phyloP scores from a whole-genome alignment of 1,139 yeast genomes.

The Blastobotrys illinoisensis region DNA sequence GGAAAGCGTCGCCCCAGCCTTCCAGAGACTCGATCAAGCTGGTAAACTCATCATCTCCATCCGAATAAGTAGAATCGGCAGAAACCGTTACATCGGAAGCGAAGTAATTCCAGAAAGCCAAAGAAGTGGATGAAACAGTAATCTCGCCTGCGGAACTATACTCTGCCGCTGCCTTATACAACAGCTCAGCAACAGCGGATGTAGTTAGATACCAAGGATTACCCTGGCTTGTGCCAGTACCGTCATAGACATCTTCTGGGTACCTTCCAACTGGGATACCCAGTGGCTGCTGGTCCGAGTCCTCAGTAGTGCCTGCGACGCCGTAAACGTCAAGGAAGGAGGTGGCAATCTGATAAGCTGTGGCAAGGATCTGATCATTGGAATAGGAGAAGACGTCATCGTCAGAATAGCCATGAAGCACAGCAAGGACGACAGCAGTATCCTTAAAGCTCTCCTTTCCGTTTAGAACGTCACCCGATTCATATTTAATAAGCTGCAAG shows the following conservation, averaged over 20 bases:
- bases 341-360: neutral
- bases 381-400: neutral
- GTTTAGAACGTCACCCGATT: neutral
- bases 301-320: neutral
- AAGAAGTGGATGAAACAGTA: neutral
- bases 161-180: constrained; percentile 36
- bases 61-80: constrained; percentile 12
- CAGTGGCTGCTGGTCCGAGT: neutral
- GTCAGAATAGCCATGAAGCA: neutral
- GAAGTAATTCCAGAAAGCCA: constrained; percentile 3
- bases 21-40: neutral
- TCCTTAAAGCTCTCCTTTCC: neutral
- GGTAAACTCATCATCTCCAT: constrained; percentile 39
- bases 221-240: constrained; percentile 66
- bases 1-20: constrained; percentile 51
- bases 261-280: constrained; percentile 42
- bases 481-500: neutral
- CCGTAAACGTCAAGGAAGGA: neutral
- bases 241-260: constrained; percentile 90
- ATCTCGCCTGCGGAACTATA: constrained; percentile 30
- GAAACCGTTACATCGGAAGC: neutral
- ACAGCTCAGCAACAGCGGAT: constrained; percentile 64
- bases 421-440: neutral
- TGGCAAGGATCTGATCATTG: neutral
- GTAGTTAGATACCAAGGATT: constrained; percentile 96